Evolutionary conservation across 2,329 filamentous ascomycete species (phyloP), one percentile per base, ranked within the genome.

Genomic region (Trichophyton simii): DNA sequence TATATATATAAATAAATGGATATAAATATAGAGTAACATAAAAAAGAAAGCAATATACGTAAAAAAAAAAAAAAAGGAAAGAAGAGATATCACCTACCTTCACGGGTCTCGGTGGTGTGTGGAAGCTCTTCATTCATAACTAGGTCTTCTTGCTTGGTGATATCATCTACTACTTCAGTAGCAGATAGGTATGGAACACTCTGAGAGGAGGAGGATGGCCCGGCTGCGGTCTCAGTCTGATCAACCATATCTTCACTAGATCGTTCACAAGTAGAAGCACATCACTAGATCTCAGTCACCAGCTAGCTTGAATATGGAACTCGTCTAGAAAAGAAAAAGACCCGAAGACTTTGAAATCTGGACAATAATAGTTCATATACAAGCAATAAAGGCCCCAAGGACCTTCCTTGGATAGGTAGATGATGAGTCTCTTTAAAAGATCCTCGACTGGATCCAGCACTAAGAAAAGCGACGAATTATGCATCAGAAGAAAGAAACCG

Each of bases 221-320:
- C 59, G 54, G 54, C 15, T 28, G 6, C 15, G 5, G 38, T 42
- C 55, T 63, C 59, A 28, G 38, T 59, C 50, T 61, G 46, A 25
- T 59, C 55, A 54, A 63, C 59, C 55, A 61, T 63, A 42, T 58
- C 55, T 58, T 50, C 44, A 13, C 18, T 22, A 58, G 34, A 55
- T 55, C 18, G 34, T 55, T 55, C 50, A 55, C 25, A n/a, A 6
- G 50, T 15, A 36, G 15, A 8, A 20, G 50, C 34, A 25, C 28
- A 55, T 34, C 25, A 34, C 50, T 18, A 7, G 28, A 31, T 31
- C 28, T 36, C 50, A 34, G 15, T 54, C 28, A 54, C 28, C 8
- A 55, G 34, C 15, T 34, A 36, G 34, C 15, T 34, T 55, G 31
- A 36, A 20, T 55, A 25, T 28, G 50, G 50, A 36, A 20, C 50